Conservation (phyloP, 108 stramenopile species). For the Nitzschia sp. region DNA sequence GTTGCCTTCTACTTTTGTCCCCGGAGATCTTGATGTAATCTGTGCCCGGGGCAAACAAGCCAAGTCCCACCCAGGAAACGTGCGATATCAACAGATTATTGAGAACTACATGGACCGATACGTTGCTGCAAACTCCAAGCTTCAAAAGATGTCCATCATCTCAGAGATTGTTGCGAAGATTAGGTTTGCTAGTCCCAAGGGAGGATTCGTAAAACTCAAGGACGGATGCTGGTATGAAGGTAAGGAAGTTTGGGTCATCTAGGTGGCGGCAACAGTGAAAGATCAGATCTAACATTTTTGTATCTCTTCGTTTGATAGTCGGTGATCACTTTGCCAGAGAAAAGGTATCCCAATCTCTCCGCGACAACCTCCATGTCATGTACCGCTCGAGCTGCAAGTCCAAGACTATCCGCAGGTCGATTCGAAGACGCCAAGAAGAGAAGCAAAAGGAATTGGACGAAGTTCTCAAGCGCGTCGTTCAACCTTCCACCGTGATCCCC, state of each 20-base stretch:
- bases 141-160: slow-evolving; percentile 7
- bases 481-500: background rate
- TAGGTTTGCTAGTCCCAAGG: background rate
- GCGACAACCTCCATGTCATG: slow-evolving; percentile 7
- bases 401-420: slow-evolving; percentile 8
- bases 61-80: slow-evolving; percentile 18
- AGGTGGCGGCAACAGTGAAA: background rate
- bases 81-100: slow-evolving; percentile 6
- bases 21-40: slow-evolving; percentile 7
- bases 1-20: background rate
- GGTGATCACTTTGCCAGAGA: slow-evolving; percentile 14
- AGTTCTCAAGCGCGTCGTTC: background rate
- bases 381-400: slow-evolving; percentile 16
- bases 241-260: background rate
- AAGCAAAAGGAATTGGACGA: background rate
- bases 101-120: slow-evolving; percentile 5
- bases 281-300: background rate
- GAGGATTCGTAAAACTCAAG: slow-evolving; percentile 16
- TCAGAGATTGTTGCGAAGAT: slow-evolving; percentile 12
- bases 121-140: slow-evolving; percentile 1
- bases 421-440: background rate
- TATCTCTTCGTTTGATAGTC: background rate
- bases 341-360: slow-evolving; percentile 20
- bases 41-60: slow-evolving; percentile 10
- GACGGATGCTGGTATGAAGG: slow-evolving; percentile 17